Evolutionary conservation across 2,329 filamentous ascomycete species (phyloP).

Genomic region (Ascochyta clinopodiicola): DNA sequence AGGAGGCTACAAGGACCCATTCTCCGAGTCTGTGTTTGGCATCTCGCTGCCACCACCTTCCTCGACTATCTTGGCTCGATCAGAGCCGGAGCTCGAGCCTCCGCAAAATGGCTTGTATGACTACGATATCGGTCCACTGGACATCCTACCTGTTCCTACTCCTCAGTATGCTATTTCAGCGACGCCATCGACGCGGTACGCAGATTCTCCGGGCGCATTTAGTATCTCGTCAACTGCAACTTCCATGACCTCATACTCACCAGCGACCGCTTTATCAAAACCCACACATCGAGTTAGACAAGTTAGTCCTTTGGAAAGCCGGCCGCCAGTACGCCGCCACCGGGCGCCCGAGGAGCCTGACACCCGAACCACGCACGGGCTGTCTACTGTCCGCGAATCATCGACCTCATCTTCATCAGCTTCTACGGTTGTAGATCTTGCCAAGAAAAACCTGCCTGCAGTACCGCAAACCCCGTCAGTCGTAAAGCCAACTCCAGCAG

Average conservation of each 20-base stretch:
- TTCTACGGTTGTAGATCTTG: conserved; percentile 65
- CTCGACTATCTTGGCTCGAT: conserved; percentile 36
- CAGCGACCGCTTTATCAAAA: conserved; percentile 61
- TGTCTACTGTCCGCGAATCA: conserved; percentile 72
- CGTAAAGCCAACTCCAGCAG: conserved; percentile 7
- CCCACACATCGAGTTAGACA: conserved; percentile 58
- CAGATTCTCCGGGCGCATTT: conserved; percentile 74
- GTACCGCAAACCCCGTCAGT: conserved; percentile 62
- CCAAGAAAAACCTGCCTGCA: conserved; percentile 32
- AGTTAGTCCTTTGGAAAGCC: conserved; percentile 61
- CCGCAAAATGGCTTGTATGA: conserved; percentile 34
- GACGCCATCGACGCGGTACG: conserved; percentile 78
- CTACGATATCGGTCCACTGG: conserved; percentile 63
- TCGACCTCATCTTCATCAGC: conserved; percentile 75
- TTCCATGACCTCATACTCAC: conserved; percentile 77
- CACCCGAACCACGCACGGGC: conserved; percentile 60
- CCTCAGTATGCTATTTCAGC: conserved; percentile 71
- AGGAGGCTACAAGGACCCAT: conserved; percentile 48
- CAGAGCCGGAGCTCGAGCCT: conserved; percentile 36
- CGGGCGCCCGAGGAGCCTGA: conserved; percentile 60
- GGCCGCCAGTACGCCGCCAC: conserved; percentile 67
- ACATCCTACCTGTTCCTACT: conserved; percentile 71
- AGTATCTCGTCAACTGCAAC: conserved; percentile 81
- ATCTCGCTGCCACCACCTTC: conserved; percentile 51
- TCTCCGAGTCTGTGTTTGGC: conserved; percentile 52